These are phyloP conservation scores for Fusarium oxysporum DNA, from an alignment of 2,329 filamentous ascomycete species.

Conservation along the genomic window DNA sequence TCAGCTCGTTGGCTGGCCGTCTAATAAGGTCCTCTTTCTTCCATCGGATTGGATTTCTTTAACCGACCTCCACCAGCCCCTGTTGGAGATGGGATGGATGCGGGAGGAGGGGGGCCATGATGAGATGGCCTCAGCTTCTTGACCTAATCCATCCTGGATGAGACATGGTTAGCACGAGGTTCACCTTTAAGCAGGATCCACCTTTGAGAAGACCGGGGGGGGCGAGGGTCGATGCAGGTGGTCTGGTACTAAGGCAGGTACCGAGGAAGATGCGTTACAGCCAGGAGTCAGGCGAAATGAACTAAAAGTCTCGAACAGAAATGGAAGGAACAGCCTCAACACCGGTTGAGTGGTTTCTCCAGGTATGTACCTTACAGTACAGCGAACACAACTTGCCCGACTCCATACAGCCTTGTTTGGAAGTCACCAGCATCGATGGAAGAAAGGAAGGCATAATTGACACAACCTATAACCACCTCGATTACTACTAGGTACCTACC, in stretches of 20 bases:
- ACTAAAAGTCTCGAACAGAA: conserved; percentile 35
- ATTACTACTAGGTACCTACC: background rate
- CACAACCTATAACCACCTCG: background rate
- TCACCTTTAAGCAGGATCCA: conserved; percentile 25
- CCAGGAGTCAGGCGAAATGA: conserved; percentile 41
- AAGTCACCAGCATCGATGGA: background rate
- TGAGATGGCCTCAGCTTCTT: conserved; percentile 29
- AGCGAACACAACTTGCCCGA: background rate
- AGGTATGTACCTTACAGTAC: background rate
- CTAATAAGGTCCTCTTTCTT: conserved; percentile 19
- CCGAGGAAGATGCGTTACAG: conserved; percentile 25
- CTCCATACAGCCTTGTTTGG: background rate
- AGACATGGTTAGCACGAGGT: conserved; percentile 43
- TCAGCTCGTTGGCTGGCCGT: background rate
- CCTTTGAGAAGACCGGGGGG: conserved; percentile 22
- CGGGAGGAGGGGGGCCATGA: conserved; percentile 41
- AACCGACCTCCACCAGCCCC: conserved; percentile 36
- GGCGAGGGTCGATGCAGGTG: conserved; percentile 24
- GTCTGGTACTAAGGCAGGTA: conserved; percentile 44
- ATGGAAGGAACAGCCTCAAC: conserved; percentile 25
- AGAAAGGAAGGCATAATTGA: background rate
- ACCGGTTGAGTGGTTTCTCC: background rate
- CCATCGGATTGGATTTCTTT: conserved; percentile 37
- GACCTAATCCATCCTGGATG: conserved; percentile 22
- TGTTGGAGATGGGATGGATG: conserved; percentile 43